A percentile compares a stretch with the other conserved stretches of the same genome.
Conservation (phyloP, 2,329 filamentous ascomycete genomes). For the Aspergillus quadrilineatus region DNA sequence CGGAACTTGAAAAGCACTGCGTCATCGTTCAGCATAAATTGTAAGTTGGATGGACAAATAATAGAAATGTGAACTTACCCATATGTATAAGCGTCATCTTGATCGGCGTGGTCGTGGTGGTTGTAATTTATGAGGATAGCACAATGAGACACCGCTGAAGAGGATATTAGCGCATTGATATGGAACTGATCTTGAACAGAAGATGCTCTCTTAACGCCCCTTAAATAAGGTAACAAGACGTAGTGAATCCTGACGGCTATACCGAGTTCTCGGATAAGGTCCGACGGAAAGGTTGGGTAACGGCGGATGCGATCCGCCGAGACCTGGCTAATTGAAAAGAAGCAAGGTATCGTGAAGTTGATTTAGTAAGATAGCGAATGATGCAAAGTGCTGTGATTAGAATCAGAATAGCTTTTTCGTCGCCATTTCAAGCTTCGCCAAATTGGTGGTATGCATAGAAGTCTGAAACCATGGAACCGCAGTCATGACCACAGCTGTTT, state of each 20-base stretch:
- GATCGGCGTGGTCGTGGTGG: background rate
- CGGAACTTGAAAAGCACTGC: slow-evolving; percentile 54
- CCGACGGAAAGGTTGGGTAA: too few relatives aligned
- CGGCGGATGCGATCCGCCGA: background rate
- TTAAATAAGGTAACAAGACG: too few relatives aligned
- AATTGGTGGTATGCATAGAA: too few relatives aligned
- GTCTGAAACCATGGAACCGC: too few relatives aligned
- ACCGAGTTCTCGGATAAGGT: background rate
- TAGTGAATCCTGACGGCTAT: background rate
- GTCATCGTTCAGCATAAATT: background rate
- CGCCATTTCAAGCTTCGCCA: too few relatives aligned
- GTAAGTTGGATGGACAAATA: background rate
- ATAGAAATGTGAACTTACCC: slow-evolving; percentile 13
- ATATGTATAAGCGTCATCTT: slow-evolving; percentile 30
- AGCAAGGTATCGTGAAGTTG: background rate
- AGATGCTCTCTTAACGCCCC: background rate
- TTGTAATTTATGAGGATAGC: background rate
- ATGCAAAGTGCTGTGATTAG: too few relatives aligned
- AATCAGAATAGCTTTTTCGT: too few relatives aligned
- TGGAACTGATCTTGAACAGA: background rate
- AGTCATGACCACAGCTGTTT: too few relatives aligned
- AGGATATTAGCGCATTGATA: background rate
- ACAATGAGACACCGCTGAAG: background rate
- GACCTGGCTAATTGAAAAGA: background rate
- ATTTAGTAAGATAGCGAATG: background rate